Base-by-base conservation (phyloP, 2,329 filamentous ascomycete genomes). In the Colletotrichum trifolii region DNA sequence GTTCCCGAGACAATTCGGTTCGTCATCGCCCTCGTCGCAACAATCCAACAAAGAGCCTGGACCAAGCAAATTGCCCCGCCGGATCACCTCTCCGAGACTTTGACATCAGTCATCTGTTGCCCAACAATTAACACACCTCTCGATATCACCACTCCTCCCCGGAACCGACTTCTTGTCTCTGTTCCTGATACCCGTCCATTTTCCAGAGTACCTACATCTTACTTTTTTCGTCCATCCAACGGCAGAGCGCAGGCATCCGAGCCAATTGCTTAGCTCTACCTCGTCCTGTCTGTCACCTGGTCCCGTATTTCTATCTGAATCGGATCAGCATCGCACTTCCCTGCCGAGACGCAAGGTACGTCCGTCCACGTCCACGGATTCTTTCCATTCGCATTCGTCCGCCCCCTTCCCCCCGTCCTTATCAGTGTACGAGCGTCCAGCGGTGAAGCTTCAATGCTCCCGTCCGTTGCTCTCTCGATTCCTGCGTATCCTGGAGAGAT, bases 331-430 rank as follows among this genome's bases (percentile, higher is more conserved):
- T 50, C 46, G 48, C 60, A 59, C 64, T 64, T 64, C 54, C 17
- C 54, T 59, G 35, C 60, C 60, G 48, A 66, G 54, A 66, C 64
- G 48, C 61, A 66, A 62, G 66, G 66, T 67, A 67, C 66, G 66
- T 55, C 52, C 54, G 57, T 58, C 58, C 57, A 50, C 54, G 48
- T 66, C 39, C 36, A 35, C 58, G 55, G 46, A 50, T 58, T 50
- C 50, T 40, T 54, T 33, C 49, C 48, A n/a, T 17, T 61, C 49
- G 35, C 58, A 34, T 25, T 61, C 43, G 42, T 35, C 40, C 58
- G 36, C 54, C 47, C 53, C 66, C 62, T 54, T 57, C 63, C 49
- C 42, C 48, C 54, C 48, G 25, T 25, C 52, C 64, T 68, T 68
- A 68, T 67, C 66, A 63, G 64, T 52, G 61, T 56, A 67, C 64